These are phyloP conservation scores for Lentinula edodes DNA, from an alignment of 768 basidiomycete species.

Conservation along the genomic window DNA sequence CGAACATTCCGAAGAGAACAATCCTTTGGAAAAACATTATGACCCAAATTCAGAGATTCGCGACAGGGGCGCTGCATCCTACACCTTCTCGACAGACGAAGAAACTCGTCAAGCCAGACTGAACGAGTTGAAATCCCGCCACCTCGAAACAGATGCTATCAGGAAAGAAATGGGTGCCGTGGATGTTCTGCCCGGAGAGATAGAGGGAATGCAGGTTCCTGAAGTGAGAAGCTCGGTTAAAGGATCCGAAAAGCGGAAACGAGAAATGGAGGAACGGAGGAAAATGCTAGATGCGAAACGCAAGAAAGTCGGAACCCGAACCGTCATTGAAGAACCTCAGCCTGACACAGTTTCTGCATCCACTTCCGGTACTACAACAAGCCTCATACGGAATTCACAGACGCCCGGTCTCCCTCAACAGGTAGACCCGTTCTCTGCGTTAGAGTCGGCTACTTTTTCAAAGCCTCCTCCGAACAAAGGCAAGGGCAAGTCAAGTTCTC, in stretches of 20 bases:
- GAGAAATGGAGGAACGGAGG: slow-evolving; percentile 17
- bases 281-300: slow-evolving; percentile 63
- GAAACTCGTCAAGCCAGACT: slow-evolving; percentile 73
- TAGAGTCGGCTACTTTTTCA: slow-evolving; percentile 31
- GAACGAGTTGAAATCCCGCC: slow-evolving; percentile 66
- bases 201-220: slow-evolving; percentile 60
- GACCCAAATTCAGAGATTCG: slow-evolving; percentile 81
- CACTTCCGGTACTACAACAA: background rate
- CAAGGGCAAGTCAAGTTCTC: slow-evolving; percentile 13
- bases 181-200: slow-evolving; percentile 61
- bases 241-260: slow-evolving; percentile 31
- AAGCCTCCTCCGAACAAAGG: slow-evolving; percentile 16
- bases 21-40: slow-evolving; percentile 73
- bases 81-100: slow-evolving; percentile 86
- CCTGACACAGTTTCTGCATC: slow-evolving; percentile 3
- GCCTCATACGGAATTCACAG: background rate
- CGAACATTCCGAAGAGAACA: slow-evolving; percentile 63
- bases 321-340: slow-evolving; percentile 9
- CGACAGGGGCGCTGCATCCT: slow-evolving; percentile 85
- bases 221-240: slow-evolving; percentile 24
- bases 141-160: slow-evolving; percentile 66
- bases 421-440: slow-evolving; percentile 44
- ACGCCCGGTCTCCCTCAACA: slow-evolving; percentile 10
- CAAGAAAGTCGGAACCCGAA: slow-evolving; percentile 38
- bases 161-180: slow-evolving; percentile 56